Base-by-base conservation (phyloP, 2,329 filamentous ascomycete genomes). In the Cladophialophora bantiana region DNA sequence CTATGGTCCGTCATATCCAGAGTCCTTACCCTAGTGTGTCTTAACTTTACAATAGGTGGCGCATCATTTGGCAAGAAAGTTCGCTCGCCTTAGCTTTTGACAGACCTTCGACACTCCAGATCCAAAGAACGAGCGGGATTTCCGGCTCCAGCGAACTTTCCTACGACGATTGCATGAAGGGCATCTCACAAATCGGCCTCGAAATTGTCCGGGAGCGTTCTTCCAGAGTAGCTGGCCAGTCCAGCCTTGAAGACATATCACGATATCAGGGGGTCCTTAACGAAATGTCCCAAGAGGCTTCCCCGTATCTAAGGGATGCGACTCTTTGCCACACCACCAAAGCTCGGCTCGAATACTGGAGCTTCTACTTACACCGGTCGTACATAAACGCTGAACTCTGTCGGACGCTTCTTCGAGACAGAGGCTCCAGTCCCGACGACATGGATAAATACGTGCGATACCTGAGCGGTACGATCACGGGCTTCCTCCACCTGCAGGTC, bases 371-470 rank as follows among this genome's bases (percentile, higher is more conserved):
- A 4, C 86, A 89, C 74, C 84, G 84, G 15, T 87, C 85, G 3
- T 89, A 88, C 74, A 84, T 87, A 65, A 83, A 83, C 26, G 88
- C 86, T 2, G 86, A 88, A 75, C 83, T 88, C 42, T 88, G 84
- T 73, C 82, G 86, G 42, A 85, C 86, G 35, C 18, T 50, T 50
- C 45, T 50, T 26, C 18, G 45, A 20, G 45, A 50, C n/a, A 18
- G 45, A 3, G 12, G 45, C 45, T 20, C 45, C 45, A 50, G 45
- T 12, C 45, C 45, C 10, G 45, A 50, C n/a, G 45, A 50, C 20
- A 26, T 50, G 45, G 45, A 50, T n/a, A 20, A 18, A 18, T 50
- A 50, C 7, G 45, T 50, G 45, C 45, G 45, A 50, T 50, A 20
- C 15, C 45, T 50, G 45, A 50, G 45, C 20, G 45, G 45, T 9